Evolutionary conservation across 768 basidiomycete species (phyloP), one percentile per base, ranked within the genome.

Genomic region (Lactarius psammicola): DNA sequence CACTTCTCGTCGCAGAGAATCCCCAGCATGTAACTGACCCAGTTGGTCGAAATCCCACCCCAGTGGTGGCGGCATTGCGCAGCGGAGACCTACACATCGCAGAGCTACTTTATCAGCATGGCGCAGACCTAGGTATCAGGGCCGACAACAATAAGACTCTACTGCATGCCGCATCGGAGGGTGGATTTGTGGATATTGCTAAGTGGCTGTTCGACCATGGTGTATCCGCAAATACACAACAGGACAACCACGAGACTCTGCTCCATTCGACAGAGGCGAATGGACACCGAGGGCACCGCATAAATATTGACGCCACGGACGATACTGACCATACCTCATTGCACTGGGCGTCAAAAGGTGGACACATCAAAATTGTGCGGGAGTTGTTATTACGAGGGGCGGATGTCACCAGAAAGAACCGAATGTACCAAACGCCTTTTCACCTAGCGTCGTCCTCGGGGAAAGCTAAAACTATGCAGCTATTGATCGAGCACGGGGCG

Each of bases 291-390:
- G 10, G 23, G 10, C 11, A 23, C 4, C 1, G n/a, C 11, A 5
- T 23, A 23, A 23, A 0, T 13, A 1, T 49, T 1, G 9, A 49
- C 2, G 4, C 4, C 0, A 4, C 4, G 4, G 46, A 23, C 4
- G 11, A 49, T 23, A 4, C 8, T 11, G 1, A 13, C n/a, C 1
- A 2, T 23, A 23, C 23, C 4, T 2, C 23, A 2, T 49, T 49
- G 23, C 46, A 49, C 46, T 49, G 3, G 23, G 46, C 46, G 0
- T 49, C 46, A 23, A 10, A 13, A 11, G 10, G 46, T 26, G 46
- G 46, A 49, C 11, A 23, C 11, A 13, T 3, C 11, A 23, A 49
- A 4, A 13, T 10, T 26, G 46, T 6, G n/a, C 46, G 4, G 4
- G 0, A 5, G 46, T 6, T 23, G 13, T 6, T 49, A n/a, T 4